A percentile compares a stretch with the other conserved stretches of the same genome.
These are phyloP conservation scores for Nepenthes mirabilis DNA, from an alignment of 148 eudicot species.

Conservation along the genomic window DNA sequence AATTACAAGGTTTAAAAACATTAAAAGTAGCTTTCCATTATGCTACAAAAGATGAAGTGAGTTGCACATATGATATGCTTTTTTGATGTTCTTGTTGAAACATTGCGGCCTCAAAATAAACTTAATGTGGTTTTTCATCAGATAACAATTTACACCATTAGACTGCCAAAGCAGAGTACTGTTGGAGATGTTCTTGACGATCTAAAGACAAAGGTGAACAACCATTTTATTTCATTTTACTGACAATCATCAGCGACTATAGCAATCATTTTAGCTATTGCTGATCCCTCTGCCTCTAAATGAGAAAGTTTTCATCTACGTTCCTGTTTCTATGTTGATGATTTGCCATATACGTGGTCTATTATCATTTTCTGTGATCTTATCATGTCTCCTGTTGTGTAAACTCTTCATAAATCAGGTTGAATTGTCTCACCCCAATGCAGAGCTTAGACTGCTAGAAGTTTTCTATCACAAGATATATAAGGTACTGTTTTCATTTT, in stretches of 20 bases:
- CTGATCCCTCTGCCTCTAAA: too few relatives aligned
- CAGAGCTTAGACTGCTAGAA: conserved; percentile 44
- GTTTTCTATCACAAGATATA: conserved; percentile 48
- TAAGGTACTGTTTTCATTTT: conserved; percentile 14
- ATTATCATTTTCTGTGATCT: not conserved
- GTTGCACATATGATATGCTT: not conserved
- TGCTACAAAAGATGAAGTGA: conserved; percentile 76
- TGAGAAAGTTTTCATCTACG: too few relatives aligned
- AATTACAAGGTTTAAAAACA: conserved; percentile 64
- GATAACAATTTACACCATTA: conserved; percentile 12
- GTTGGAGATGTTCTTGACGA: conserved; percentile 45
- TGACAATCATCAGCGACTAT: too few relatives aligned
- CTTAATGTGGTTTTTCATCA: not conserved
- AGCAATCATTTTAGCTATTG: too few relatives aligned
- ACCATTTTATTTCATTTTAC: not conserved
- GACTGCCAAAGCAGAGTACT: conserved; percentile 77
- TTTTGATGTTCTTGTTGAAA: too few relatives aligned
- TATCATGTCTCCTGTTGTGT: not conserved
- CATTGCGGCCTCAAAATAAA: too few relatives aligned
- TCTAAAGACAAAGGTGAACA: conserved; percentile 12
- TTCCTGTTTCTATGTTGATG: too few relatives aligned
- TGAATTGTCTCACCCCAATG: conserved; percentile 43
- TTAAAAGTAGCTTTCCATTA: conserved; percentile 64
- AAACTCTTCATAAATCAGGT: conserved; percentile 23
- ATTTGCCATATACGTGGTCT: too few relatives aligned